A percentile compares a stretch with the other conserved stretches of the same genome.
Evolutionary conservation across 768 basidiomycete species (phyloP).

Genomic region (Cyclocybe cylindracea): DNA sequence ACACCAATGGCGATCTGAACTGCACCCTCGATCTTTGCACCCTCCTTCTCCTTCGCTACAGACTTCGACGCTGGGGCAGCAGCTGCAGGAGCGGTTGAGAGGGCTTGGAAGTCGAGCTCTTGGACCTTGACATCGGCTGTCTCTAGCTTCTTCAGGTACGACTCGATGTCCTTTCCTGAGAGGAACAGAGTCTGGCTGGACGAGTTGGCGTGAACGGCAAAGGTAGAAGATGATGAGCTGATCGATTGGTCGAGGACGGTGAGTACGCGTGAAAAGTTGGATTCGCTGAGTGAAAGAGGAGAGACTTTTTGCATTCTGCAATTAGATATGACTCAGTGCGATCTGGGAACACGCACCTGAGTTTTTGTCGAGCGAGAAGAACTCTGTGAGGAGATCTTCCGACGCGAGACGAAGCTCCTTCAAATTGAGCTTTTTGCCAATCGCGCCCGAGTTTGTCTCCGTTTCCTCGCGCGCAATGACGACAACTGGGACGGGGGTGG

Average conservation of each 20-base stretch:
- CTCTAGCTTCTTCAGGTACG: constrained; percentile 74
- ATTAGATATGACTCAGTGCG: not conserved
- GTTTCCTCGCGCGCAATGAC: constrained; percentile 84
- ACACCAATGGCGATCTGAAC: constrained; percentile 69
- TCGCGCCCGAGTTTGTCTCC: constrained; percentile 75
- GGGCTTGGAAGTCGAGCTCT: constrained; percentile 69
- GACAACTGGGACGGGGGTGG: constrained; percentile 81
- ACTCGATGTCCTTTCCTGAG: constrained; percentile 70
- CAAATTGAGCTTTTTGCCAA: constrained; percentile 78
- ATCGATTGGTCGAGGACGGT: constrained; percentile 81
- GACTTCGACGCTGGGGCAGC: constrained; percentile 39
- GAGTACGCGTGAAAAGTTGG: constrained; percentile 68
- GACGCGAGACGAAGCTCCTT: constrained; percentile 88
- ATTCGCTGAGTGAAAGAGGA: constrained; percentile 67
- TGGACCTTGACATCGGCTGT: constrained; percentile 64
- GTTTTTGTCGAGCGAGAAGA: constrained; percentile 84
- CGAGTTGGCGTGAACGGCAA: constrained; percentile 77
- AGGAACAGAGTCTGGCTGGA: constrained; percentile 77
- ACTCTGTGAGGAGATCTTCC: constrained; percentile 53
- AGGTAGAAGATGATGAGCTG: constrained; percentile 61
- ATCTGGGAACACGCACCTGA: constrained; percentile 61
- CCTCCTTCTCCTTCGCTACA: constrained; percentile 62
- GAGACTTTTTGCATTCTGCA: constrained; percentile 58
- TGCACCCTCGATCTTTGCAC: constrained; percentile 82
- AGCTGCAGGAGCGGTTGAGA: constrained; percentile 46